These are phyloP conservation scores for Sphagnum fallax DNA, from an alignment of 228 moss, liverwort and hornwort species.

Conservation along the genomic window DNA sequence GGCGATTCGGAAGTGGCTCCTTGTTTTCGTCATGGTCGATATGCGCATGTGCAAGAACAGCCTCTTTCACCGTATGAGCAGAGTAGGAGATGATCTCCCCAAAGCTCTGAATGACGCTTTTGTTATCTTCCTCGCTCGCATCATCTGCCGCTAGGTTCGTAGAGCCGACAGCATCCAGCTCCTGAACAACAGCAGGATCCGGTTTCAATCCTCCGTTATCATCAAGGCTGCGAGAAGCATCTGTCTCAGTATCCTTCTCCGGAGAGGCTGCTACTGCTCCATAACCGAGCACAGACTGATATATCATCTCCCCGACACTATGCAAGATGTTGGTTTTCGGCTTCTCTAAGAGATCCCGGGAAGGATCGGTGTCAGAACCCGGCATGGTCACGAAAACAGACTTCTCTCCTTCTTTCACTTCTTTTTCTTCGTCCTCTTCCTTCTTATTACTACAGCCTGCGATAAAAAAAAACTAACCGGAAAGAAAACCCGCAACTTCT, in stretches of 20 bases:
- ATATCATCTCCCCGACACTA: conserved; percentile 23
- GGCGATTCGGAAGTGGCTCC: conserved; percentile 4
- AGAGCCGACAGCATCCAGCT: not conserved
- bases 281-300: conserved; percentile 29
- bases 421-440: too few species aligned
- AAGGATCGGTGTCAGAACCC: too few species aligned
- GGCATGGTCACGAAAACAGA: too few species aligned
- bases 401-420: too few species aligned
- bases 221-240: not conserved
- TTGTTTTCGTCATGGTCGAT: conserved; percentile 1
- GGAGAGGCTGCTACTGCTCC: not conserved
- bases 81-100: conserved; percentile 32
- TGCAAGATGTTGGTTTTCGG: conserved; percentile 23
- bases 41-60: conserved; percentile 17
- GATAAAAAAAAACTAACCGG: too few species aligned
- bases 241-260: not conserved
- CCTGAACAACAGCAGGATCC: not conserved
- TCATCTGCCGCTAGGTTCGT: not conserved
- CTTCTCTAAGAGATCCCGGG: too few species aligned
- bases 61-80: conserved; percentile 30
- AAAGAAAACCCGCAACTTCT: too few species aligned
- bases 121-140: conserved; percentile 11
- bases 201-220: not conserved
- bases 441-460: too few species aligned
- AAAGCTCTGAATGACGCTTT: conserved; percentile 22